Evolutionary conservation across 305 asterid species (phyloP).

Genomic region (Fraxinus sp.): DNA sequence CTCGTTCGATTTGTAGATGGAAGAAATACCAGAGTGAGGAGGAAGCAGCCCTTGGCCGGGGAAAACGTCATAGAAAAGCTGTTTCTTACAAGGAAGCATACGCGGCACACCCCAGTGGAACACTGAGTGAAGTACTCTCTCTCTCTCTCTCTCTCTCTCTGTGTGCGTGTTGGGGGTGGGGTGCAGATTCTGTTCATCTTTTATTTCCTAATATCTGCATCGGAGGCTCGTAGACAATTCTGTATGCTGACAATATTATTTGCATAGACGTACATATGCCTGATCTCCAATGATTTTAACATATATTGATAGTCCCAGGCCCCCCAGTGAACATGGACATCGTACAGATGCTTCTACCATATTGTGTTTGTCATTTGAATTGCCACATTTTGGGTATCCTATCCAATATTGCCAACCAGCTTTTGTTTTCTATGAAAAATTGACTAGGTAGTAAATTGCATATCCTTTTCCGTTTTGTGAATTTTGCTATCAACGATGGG

Average conservation of each 20-base stretch:
- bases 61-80: constrained; percentile 1
- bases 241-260: neutral
- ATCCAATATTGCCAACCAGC: neutral
- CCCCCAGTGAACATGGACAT: neutral
- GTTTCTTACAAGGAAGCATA: constrained; percentile 85
- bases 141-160: neutral
- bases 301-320: neutral
- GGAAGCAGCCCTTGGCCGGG: constrained; percentile 99
- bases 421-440: neutral
- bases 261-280: neutral
- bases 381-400: neutral
- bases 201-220: neutral
- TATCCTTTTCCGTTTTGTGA: neutral
- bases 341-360: neutral
- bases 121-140: constrained; percentile 56
- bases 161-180: neutral
- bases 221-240: neutral
- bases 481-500: neutral
- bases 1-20: constrained; percentile 61
- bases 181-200: neutral
- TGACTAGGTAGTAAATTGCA: neutral
- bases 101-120: constrained; percentile 58
- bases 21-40: constrained; percentile 85
- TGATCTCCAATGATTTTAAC: neutral
- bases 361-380: neutral